phyloP scores from a whole-genome alignment of 176 grass and related monocot genomes.

The Elymus sibiricus region DNA sequence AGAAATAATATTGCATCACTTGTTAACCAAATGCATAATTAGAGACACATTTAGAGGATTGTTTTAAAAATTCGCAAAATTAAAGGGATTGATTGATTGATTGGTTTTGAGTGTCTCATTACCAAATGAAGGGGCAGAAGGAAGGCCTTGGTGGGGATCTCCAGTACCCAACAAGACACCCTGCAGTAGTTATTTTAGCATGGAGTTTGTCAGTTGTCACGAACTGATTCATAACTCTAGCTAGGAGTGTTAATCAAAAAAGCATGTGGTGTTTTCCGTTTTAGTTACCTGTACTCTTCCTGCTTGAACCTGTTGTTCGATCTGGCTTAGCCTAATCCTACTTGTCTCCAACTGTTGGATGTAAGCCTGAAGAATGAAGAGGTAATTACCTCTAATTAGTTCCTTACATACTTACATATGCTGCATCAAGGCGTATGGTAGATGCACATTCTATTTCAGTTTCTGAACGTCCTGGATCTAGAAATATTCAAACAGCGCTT shows the following conservation, averaged over 20 bases:
- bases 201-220: not conserved
- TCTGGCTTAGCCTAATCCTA: constrained; percentile 62
- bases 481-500: not conserved
- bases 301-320: constrained; percentile 72
- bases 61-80: not conserved
- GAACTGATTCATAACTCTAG: not conserved
- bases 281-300: constrained; percentile 61
- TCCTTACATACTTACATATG: not conserved
- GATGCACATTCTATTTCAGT: not conserved
- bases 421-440: not conserved
- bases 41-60: not conserved
- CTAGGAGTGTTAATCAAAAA: not conserved
- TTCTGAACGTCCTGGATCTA: not conserved
- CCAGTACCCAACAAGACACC: constrained; percentile 35
- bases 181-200: constrained; percentile 32
- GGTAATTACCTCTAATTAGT: not conserved
- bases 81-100: not conserved
- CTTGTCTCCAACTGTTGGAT: constrained; percentile 84
- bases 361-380: constrained; percentile 61
- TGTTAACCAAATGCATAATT: not conserved
- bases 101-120: constrained; percentile 18
- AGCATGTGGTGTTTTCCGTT: not conserved
- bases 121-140: constrained; percentile 33
- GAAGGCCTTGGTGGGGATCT: constrained; percentile 33
- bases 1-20: not conserved